A percentile compares a stretch with the other conserved stretches of the same genome.
phyloP scores from a whole-genome alignment of 805 yeast genomes.

The Pichia kluyveri region DNA sequence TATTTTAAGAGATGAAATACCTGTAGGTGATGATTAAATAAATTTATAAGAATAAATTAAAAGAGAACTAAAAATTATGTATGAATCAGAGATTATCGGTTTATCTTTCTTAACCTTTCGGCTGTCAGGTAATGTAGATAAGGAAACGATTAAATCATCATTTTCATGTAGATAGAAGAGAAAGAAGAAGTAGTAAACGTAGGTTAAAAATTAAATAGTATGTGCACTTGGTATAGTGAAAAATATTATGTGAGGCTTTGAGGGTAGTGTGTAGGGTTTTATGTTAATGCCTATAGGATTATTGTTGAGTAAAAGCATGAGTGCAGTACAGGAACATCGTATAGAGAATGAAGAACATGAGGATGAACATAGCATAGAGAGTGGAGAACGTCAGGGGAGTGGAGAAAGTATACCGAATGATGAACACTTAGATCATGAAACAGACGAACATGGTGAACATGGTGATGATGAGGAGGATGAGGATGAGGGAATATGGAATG shows the following conservation, averaged over 20 bases:
- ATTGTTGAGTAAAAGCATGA: too few relatives aligned
- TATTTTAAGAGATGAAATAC: slow-evolving; percentile 85
- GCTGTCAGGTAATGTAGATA: slow-evolving; percentile 31
- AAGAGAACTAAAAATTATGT: background rate
- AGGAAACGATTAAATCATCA: slow-evolving; percentile 23
- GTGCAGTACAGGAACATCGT: too few relatives aligned
- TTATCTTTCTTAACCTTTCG: slow-evolving; percentile 1
- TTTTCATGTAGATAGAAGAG: background rate
- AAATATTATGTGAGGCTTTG: too few relatives aligned
- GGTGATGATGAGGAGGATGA: background rate
- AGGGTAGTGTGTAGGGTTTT: too few relatives aligned
- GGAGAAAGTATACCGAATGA: too few relatives aligned
- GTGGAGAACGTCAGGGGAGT: too few relatives aligned
- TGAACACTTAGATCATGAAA: background rate
- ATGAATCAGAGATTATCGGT: slow-evolving; percentile 1
- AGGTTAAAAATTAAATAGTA: background rate
- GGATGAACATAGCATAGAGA: too few relatives aligned
- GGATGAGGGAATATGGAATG: background rate
- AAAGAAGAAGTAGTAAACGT: background rate
- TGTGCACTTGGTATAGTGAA: too few relatives aligned
- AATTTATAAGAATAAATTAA: background rate
- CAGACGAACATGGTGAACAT: background rate
- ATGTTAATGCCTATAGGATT: too few relatives aligned
- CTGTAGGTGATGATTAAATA: slow-evolving; percentile 79
- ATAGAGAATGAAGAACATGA: too few relatives aligned